These are phyloP conservation scores for Wickerhamomyces rabaulensis DNA, from an alignment of 805 yeast genomes.

Conservation along the genomic window DNA sequence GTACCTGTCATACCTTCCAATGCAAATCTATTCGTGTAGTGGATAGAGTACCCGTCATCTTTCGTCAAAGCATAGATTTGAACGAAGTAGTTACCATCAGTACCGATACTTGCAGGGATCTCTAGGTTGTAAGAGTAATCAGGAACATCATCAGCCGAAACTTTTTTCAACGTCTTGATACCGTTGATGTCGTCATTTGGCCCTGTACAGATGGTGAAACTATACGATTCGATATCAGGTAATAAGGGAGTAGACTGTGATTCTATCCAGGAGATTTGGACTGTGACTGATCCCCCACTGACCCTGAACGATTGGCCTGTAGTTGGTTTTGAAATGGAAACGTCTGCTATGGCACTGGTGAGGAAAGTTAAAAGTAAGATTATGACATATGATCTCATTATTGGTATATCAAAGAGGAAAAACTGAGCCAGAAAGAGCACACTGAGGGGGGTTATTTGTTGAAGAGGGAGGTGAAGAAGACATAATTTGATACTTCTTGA, in stretches of 20 bases:
- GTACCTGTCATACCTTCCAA: conserved; percentile 73
- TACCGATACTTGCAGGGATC: conserved; percentile 41
- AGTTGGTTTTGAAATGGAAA: conserved; percentile 24
- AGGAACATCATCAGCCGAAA: conserved; percentile 27
- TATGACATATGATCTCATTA: background rate
- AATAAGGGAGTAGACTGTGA: conserved; percentile 46
- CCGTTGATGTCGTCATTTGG: conserved; percentile 44
- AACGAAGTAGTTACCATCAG: conserved; percentile 65
- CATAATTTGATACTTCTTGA: too few relatives aligned
- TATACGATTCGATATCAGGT: conserved; percentile 35
- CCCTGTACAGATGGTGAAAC: conserved; percentile 69
- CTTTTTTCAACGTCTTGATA: conserved; percentile 25
- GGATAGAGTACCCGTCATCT: conserved; percentile 45
- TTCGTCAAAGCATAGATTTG: conserved; percentile 52
- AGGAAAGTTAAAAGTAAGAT: background rate
- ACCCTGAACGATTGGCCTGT: conserved; percentile 15
- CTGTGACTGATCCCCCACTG: conserved; percentile 22
- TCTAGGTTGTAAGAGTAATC: conserved; percentile 34
- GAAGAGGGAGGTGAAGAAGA: too few relatives aligned
- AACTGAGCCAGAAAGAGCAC: too few relatives aligned
- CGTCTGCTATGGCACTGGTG: conserved; percentile 18
- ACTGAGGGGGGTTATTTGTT: too few relatives aligned
- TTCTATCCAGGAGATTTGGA: conserved; percentile 47
- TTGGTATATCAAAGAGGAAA: background rate
- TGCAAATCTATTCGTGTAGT: conserved; percentile 62